Evolutionary conservation across 352 stramenopile genomes (phyloP).

Genomic region (Globisporangium polare): DNA sequence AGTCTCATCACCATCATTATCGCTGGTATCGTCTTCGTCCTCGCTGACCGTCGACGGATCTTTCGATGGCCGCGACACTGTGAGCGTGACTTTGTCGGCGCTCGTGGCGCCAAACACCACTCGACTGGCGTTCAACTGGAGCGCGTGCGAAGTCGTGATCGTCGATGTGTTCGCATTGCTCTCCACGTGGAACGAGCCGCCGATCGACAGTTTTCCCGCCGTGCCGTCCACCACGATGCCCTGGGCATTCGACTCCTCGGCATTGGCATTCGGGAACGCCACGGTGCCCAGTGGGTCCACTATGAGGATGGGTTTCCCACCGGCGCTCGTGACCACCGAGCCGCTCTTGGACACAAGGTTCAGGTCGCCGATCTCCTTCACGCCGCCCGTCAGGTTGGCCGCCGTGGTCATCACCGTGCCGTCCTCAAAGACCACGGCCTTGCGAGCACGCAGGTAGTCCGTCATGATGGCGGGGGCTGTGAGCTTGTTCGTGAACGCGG

Average conservation of each 20-base stretch:
- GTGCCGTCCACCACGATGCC: constrained; percentile 53
- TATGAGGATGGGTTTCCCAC: constrained; percentile 51
- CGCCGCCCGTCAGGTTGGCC: constrained; percentile 65
- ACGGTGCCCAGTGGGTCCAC: constrained; percentile 54
- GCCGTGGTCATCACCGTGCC: constrained; percentile 79
- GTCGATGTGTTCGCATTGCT: constrained; percentile 40
- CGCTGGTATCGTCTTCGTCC: not conserved
- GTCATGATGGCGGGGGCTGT: constrained; percentile 58
- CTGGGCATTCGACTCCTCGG: constrained; percentile 34
- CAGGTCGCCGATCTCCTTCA: constrained; percentile 70
- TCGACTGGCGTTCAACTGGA: constrained; percentile 45
- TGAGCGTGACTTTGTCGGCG: constrained; percentile 16
- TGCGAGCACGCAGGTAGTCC: constrained; percentile 59
- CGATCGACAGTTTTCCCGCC: constrained; percentile 35
- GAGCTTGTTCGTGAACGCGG: constrained; percentile 63
- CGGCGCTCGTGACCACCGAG: constrained; percentile 57
- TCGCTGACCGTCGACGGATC: not conserved
- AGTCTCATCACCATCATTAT: constrained; percentile 4
- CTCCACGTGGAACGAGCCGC: constrained; percentile 31
- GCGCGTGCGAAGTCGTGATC: constrained; percentile 31
- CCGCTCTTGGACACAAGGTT: constrained; percentile 71
- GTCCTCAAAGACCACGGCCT: constrained; percentile 69
- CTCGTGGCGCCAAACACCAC: constrained; percentile 21
- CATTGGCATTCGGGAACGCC: constrained; percentile 36
- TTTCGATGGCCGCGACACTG: not conserved